These are phyloP conservation scores for Ciborinia camelliae DNA, from an alignment of 2,329 filamentous ascomycete genomes.

Conservation along the genomic window DNA sequence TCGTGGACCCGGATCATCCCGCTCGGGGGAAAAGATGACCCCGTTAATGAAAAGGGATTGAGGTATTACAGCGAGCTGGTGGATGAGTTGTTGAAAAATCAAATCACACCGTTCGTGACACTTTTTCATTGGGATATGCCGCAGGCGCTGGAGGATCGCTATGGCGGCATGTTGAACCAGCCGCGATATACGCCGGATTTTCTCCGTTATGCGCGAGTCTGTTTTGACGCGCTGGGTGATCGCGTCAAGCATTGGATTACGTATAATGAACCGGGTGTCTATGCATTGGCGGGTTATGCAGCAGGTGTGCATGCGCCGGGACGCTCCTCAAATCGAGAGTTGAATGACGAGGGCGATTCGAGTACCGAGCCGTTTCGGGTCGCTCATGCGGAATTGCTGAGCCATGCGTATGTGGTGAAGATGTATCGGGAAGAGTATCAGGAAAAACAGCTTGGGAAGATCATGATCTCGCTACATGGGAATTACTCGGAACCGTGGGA, in stretches of 20 bases:
- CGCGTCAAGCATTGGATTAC: slow-evolving; percentile 85
- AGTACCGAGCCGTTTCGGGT: slow-evolving; percentile 76
- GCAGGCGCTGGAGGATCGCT: slow-evolving; percentile 72
- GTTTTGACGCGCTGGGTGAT: slow-evolving; percentile 65
- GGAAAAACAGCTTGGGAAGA: slow-evolving; percentile 64
- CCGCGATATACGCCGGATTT: slow-evolving; percentile 79
- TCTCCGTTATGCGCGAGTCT: slow-evolving; percentile 70
- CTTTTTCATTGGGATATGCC: slow-evolving; percentile 86
- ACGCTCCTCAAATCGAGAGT: slow-evolving; percentile 68
- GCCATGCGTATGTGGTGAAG: slow-evolving; percentile 77
- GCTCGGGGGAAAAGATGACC: slow-evolving; percentile 73
- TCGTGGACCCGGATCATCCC: slow-evolving; percentile 82
- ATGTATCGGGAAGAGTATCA: slow-evolving; percentile 80
- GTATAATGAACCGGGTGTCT: slow-evolving; percentile 86
- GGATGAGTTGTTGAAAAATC: slow-evolving; percentile 70
- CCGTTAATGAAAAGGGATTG: slow-evolving; percentile 72
- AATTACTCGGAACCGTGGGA: slow-evolving; percentile 68
- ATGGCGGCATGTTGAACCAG: slow-evolving; percentile 75
- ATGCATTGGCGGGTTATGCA: slow-evolving; percentile 73
- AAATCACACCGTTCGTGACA: slow-evolving; percentile 76
- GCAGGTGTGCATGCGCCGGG: slow-evolving; percentile 75
- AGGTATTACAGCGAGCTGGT: slow-evolving; percentile 74
- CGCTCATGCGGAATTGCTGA: slow-evolving; percentile 74
- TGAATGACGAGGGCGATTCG: slow-evolving; percentile 67
- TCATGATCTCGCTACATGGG: slow-evolving; percentile 82